phyloP scores from a whole-genome alignment of 2,329 filamentous ascomycete species.

The Colletotrichum musicola region DNA sequence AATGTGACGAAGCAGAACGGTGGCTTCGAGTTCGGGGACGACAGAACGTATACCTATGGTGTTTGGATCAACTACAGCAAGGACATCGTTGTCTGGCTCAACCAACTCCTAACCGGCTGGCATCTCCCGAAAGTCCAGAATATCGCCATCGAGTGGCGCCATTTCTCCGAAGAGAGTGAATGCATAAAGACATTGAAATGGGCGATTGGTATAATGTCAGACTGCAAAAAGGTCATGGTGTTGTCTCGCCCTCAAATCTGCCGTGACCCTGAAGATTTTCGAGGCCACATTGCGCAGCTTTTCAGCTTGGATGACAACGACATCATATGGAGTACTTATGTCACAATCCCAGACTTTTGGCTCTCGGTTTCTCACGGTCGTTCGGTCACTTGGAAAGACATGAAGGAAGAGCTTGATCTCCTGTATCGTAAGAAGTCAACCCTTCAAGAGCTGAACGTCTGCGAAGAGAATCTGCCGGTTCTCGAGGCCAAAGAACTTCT shows the following conservation, averaged over 20 bases:
- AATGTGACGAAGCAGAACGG: background rate
- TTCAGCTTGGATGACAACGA: background rate
- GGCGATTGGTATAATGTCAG: background rate
- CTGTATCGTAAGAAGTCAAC: too few relatives aligned
- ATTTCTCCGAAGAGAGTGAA: background rate
- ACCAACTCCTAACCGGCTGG: too few relatives aligned
- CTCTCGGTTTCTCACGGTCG: too few relatives aligned
- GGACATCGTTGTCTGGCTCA: too few relatives aligned
- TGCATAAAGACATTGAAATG: background rate
- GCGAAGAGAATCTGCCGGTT: too few relatives aligned
- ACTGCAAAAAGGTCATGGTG: background rate
- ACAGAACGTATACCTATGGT: fast-evolving
- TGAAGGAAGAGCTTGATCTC: too few relatives aligned
- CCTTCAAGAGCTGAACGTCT: too few relatives aligned
- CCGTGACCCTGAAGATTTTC: background rate
- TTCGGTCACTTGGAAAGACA: too few relatives aligned
- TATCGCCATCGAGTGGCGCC: background rate
- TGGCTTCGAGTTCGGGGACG: background rate
- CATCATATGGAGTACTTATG: too few relatives aligned
- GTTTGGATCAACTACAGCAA: conserved; percentile 6
- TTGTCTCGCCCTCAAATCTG: background rate
- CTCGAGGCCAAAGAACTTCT: too few relatives aligned
- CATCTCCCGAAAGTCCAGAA: background rate
- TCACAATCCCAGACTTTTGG: too few relatives aligned
- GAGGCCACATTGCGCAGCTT: background rate